Evolutionary conservation across 257 asterid genomes (phyloP).

Genomic region (Solanum piurae): DNA sequence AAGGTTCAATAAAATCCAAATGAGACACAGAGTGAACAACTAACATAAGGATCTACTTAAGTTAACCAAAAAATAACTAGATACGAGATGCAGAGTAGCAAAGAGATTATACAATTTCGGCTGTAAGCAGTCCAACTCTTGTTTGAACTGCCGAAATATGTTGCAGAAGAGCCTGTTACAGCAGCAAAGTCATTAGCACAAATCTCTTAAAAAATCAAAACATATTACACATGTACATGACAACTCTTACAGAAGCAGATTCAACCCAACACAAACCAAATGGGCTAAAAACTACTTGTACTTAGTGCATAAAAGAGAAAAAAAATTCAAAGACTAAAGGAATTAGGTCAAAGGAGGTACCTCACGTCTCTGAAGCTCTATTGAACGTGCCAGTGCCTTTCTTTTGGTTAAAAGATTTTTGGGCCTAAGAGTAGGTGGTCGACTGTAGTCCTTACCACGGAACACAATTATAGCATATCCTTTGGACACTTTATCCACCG

Average conservation of each 20-base stretch:
- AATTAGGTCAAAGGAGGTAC: conserved; percentile 21
- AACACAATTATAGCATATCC: conserved; percentile 86
- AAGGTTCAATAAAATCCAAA: background rate
- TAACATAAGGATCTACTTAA: background rate
- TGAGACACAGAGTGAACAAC: background rate
- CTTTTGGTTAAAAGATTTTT: conserved; percentile 85
- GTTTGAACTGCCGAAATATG: conserved; percentile 53
- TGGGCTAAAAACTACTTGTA: background rate
- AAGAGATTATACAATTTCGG: conserved; percentile 50
- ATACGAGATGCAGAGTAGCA: background rate
- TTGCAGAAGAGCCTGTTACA: conserved; percentile 56
- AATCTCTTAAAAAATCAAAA: background rate
- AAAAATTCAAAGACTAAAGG: background rate
- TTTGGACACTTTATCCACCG: conserved; percentile 85
- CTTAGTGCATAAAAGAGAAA: background rate
- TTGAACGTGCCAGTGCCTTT: conserved; percentile 94
- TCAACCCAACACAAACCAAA: background rate
- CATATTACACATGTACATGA: background rate
- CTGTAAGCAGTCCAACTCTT: conserved; percentile 45
- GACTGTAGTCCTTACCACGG: conserved; percentile 74
- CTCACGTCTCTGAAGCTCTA: conserved; percentile 92
- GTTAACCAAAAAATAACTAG: background rate
- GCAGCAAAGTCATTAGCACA: background rate
- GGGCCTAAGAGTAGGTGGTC: conserved; percentile 74
- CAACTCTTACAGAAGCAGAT: background rate